phyloP scores from a whole-genome alignment of 768 basidiomycete species.

The Mycena chlorophos region DNA sequence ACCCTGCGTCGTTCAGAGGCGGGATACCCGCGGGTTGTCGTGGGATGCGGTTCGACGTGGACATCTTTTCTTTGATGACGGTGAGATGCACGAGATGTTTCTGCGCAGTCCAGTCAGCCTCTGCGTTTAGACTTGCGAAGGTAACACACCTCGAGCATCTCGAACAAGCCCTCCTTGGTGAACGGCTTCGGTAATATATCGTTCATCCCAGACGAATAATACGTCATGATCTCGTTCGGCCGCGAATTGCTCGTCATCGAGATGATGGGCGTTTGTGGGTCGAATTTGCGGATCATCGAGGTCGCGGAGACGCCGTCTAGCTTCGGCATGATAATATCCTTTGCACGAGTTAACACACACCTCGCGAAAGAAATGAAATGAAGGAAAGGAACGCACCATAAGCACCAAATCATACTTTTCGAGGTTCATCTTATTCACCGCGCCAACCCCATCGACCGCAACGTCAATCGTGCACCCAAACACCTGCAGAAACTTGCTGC shows the following conservation, averaged over 20 bases:
- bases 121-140: too few species aligned
- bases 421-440: conserved; percentile 94
- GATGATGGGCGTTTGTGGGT: conserved; percentile 94
- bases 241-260: conserved; percentile 97
- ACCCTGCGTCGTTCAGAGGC: conserved; percentile 51
- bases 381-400: conserved; percentile 63
- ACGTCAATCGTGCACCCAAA: conserved; percentile 95
- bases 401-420: conserved; percentile 95
- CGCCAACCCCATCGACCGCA: conserved; percentile 88
- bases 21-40: conserved; percentile 65
- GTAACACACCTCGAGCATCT: conserved; percentile 87
- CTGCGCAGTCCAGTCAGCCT: conserved; percentile 36
- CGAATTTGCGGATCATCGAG: conserved; percentile 90
- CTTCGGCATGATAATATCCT: conserved; percentile 97
- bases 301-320: conserved; percentile 89
- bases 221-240: conserved; percentile 90
- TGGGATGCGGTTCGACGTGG: conserved; percentile 33
- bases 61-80: conserved; percentile 71
- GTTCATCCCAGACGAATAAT: conserved; percentile 92
- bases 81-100: conserved; percentile 89
- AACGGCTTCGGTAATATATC: conserved; percentile 97
- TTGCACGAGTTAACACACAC: too few species aligned
- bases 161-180: conserved; percentile 87
- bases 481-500: conserved; percentile 91
- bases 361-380: conserved; percentile 5